Percentiles rank a stretch among this genome's conserved stretches.
Conservation (phyloP, 192 early-diverging fungal genomes). For the Podila epigama region DNA sequence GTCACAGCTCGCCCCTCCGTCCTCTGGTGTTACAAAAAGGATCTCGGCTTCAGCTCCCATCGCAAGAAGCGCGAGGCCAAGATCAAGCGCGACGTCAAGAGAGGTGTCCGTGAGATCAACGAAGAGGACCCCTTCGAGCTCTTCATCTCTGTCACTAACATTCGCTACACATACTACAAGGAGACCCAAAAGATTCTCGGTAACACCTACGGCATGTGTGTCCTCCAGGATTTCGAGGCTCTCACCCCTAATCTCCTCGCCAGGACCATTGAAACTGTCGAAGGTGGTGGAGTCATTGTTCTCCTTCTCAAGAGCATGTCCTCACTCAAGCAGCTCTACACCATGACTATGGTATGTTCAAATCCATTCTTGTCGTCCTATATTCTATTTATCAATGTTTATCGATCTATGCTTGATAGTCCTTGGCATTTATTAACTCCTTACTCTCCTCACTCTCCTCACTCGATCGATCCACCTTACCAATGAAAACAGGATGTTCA, state of each 20-base stretch:
- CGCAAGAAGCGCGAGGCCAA: constrained; percentile 97
- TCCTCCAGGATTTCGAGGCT: constrained; percentile 98
- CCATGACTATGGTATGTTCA: constrained; percentile 88
- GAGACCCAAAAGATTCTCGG: constrained; percentile 98
- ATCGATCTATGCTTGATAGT: too few relatives aligned
- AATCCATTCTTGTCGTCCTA: neutral
- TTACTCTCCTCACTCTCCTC: too few relatives aligned
- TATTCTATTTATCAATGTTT: neutral
- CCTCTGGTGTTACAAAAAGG: constrained; percentile 99
- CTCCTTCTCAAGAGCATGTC: constrained; percentile 94
- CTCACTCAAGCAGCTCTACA: constrained; percentile 96
- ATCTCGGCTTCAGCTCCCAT: constrained; percentile 93
- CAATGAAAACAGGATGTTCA: constrained; percentile 97
- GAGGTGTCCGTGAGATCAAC: constrained; percentile 90
- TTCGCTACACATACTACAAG: constrained; percentile 99
- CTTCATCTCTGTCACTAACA: constrained; percentile 93
- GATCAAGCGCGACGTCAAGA: constrained; percentile 94
- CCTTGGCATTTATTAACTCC: too few relatives aligned
- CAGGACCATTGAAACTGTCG: constrained; percentile 97
- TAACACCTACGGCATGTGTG: constrained; percentile 98
- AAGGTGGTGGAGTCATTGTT: constrained; percentile 95
- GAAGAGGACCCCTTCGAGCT: constrained; percentile 99
- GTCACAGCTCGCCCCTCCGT: constrained; percentile 90
- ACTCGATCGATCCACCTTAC: too few relatives aligned
- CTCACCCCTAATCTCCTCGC: constrained; percentile 97